Percentiles rank a stretch among this genome's conserved stretches.
Evolutionary conservation across 192 early-diverging fungal genomes (phyloP).

Genomic region (Coemansia sp.): DNA sequence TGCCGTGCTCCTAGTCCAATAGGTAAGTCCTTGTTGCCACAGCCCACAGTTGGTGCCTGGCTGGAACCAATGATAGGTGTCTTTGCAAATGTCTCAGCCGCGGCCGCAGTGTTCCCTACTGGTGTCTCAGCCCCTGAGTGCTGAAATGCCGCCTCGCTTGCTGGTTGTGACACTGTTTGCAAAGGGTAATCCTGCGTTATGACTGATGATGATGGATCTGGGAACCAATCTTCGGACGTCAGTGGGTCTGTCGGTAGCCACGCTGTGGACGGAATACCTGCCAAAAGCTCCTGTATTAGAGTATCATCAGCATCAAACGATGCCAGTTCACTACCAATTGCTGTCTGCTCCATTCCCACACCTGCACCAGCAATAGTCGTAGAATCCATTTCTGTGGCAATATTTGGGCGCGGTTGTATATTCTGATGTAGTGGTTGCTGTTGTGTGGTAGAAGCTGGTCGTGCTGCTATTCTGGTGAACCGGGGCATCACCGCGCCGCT

Average conservation of each 20-base stretch:
- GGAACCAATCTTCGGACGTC: conserved; percentile 52
- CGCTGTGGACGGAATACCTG: conserved; percentile 42
- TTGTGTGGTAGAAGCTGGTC: conserved; percentile 4
- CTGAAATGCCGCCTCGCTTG: not conserved
- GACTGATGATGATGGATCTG: conserved; percentile 33
- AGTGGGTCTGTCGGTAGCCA: conserved; percentile 48
- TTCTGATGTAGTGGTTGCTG: not conserved
- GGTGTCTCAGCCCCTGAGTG: not conserved
- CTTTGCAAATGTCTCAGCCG: not conserved
- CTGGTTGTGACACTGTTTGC: not conserved
- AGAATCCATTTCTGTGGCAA: not conserved
- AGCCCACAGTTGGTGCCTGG: not conserved
- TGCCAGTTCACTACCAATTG: not conserved
- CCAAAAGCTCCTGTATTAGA: conserved; percentile 48
- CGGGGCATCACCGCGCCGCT: not conserved
- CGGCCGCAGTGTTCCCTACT: not conserved
- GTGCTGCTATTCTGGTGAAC: conserved; percentile 24
- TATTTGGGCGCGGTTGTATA: not conserved
- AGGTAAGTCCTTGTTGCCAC: conserved; percentile 3
- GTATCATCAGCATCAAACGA: conserved; percentile 30
- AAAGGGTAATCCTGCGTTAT: conserved; percentile 23
- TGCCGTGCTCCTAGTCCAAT: conserved; percentile 22
- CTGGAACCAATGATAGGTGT: not conserved
- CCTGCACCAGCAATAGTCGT: not conserved
- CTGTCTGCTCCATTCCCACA: not conserved